Evolutionary conservation across 345 rosid species (phyloP), one percentile per base, ranked within the genome.

Genomic region (Eutrema japonicum): DNA sequence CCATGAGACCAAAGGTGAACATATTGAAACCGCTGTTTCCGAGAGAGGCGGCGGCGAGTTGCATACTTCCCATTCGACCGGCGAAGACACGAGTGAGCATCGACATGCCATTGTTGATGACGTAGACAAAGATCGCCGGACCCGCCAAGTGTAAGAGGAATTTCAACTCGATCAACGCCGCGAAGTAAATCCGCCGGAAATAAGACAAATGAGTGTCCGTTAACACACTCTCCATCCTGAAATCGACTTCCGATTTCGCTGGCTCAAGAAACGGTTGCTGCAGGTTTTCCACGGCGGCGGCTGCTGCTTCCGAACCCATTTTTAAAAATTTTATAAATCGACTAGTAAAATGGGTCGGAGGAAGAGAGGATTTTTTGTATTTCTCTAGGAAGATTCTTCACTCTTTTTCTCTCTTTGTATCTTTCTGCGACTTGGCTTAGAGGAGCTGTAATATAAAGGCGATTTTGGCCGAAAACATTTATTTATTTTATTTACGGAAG

Each of bases 11-110:
- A 38, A 72, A 75, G 6, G 84, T 75, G 56, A 86, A 76, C 56
- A 83, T 54, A 64, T 84, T 83, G 81, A 86, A 75, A 57, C 90
- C 88, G 18, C 79, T 84, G 81, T 81, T 84, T 40, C 88, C 88
- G 1, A 86, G 90, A 52, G 87, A 84, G 45, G 78, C 83, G 2
- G 84, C 90, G 13, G 90, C 90, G 37, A 84, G 90, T 79, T 88
- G 75, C 66, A 86, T 84, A 73, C 86, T 85, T 33, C 93, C 90
- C 14, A 88, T 82, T 12, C 86, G 85, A 47, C 93, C 93, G 10
- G 86, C 83, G 40, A 85, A 76, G 49, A 88, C 78, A 41, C 84
- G 87, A 18, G 91, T 88, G 73, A 89, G 78, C 82, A 85, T 83
- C 2, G 87, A 82, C 58, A 77, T 80, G 13, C 83, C 71, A 27